Percentiles rank a stretch among this genome's conserved stretches.
Evolutionary conservation across 257 asterid genomes (phyloP).

Genomic region (Solanum virginianum): DNA sequence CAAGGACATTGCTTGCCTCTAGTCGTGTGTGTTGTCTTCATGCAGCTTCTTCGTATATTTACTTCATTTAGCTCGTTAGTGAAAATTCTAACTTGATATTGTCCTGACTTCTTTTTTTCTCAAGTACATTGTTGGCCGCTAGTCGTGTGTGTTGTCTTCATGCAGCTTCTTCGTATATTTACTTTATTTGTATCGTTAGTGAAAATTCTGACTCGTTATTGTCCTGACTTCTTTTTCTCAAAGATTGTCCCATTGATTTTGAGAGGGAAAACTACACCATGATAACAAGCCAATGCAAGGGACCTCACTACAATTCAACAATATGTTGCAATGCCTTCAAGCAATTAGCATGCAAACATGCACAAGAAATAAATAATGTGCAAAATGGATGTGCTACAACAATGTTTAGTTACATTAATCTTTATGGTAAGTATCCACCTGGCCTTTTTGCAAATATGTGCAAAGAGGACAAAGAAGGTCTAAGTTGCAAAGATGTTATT

Average conservation of each 20-base stretch:
- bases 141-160: not conserved
- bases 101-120: not conserved
- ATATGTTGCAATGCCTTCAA: conserved; percentile 55
- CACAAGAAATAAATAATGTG: conserved; percentile 39
- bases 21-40: not conserved
- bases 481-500: conserved; percentile 22
- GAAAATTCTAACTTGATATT: not conserved
- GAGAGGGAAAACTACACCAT: conserved; percentile 66
- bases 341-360: conserved; percentile 45
- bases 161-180: rapidly evolving
- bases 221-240: not conserved
- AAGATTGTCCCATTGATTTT: conserved; percentile 61
- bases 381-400: conserved; percentile 44
- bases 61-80: not conserved
- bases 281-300: conserved; percentile 82
- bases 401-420: conserved; percentile 55
- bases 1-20: too few relatives aligned
- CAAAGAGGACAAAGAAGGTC: conserved; percentile 42
- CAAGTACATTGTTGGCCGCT: not conserved
- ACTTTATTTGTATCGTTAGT: not conserved
- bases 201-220: not conserved
- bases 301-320: conserved; percentile 53
- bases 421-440: conserved; percentile 52
- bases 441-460: conserved; percentile 71
- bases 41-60: rapidly evolving